Evolutionary conservation across 139 green algal species (phyloP).

Genomic region (Deuterostichococcus epilithicus): DNA sequence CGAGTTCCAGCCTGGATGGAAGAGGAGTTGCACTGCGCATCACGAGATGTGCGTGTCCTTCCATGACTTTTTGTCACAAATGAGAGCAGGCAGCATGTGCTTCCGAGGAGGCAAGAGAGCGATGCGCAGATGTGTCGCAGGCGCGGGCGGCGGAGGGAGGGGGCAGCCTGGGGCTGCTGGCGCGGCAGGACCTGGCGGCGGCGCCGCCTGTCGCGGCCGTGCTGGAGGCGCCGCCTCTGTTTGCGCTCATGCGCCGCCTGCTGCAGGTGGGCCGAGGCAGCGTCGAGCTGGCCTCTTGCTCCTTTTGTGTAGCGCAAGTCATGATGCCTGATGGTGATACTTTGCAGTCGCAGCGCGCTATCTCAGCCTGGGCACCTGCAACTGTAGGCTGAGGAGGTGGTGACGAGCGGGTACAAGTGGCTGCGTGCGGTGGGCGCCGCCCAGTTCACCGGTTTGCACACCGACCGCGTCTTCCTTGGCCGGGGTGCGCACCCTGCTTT

Average conservation of each 20-base stretch:
- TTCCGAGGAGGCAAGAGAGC: neutral
- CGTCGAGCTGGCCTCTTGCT: too few relatives aligned
- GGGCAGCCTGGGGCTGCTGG: conserved; percentile 17
- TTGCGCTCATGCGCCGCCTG: conserved; percentile 12
- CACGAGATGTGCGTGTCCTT: too few relatives aligned
- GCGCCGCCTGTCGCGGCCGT: conserved; percentile 1
- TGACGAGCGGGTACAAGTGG: conserved; percentile 37
- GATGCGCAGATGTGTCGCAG: neutral
- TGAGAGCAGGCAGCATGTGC: neutral
- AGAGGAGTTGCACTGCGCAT: too few relatives aligned
- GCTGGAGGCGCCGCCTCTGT: conserved; percentile 13
- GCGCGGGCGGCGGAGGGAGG: neutral
- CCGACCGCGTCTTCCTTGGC: conserved; percentile 34
- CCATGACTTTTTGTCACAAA: too few relatives aligned
- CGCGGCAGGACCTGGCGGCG: conserved; percentile 19
- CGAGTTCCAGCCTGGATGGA: too few relatives aligned
- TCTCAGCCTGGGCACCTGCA: too few relatives aligned
- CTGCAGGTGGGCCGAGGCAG: neutral
- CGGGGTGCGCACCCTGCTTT: too few relatives aligned
- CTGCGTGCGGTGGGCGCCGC: conserved; percentile 21
- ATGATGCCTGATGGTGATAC: neutral
- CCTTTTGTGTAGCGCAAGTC: too few relatives aligned
- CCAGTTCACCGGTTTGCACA: conserved; percentile 37
- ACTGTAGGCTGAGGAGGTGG: conserved; percentile 12
- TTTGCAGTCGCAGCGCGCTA: too few relatives aligned